Evolutionary conservation across 2,329 filamentous ascomycete genomes (phyloP).

Genomic region (Drechslerella coelobrocha): DNA sequence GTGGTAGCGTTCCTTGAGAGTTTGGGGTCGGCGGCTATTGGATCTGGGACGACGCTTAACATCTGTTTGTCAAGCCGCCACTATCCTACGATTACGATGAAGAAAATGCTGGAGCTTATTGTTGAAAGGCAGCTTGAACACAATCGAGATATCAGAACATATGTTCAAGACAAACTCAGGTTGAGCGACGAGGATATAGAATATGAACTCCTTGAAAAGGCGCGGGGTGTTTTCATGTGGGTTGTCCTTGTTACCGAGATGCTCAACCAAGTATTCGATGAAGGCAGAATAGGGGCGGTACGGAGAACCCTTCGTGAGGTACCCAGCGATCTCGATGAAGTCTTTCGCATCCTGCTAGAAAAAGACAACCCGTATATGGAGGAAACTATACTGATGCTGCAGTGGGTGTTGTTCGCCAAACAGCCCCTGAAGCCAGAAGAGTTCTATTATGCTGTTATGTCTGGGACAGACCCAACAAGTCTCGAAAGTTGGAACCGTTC

Average conservation of each 20-base stretch:
- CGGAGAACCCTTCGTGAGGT: slow-evolving; percentile 19
- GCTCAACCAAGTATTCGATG: slow-evolving; percentile 48
- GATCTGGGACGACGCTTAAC: slow-evolving; percentile 44
- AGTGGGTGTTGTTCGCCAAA: slow-evolving; percentile 44
- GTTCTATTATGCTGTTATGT: slow-evolving; percentile 37
- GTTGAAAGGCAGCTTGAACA: slow-evolving; percentile 56
- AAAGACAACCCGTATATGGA: slow-evolving; percentile 13
- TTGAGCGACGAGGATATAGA: slow-evolving; percentile 3
- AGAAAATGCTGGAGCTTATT: slow-evolving; percentile 51
- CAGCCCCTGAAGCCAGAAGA: slow-evolving; percentile 17
- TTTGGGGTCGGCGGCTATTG: slow-evolving; percentile 51
- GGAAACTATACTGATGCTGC: slow-evolving; percentile 38
- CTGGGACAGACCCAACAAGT: background rate
- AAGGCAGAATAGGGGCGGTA: slow-evolving; percentile 34
- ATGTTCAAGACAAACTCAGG: slow-evolving; percentile 11
- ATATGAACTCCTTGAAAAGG: slow-evolving; percentile 7
- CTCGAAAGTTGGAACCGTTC: background rate
- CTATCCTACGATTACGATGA: slow-evolving; percentile 56
- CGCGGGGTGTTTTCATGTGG: slow-evolving; percentile 39
- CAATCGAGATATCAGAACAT: slow-evolving; percentile 54
- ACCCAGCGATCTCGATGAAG: slow-evolving; percentile 40
- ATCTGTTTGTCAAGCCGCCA: slow-evolving; percentile 57
- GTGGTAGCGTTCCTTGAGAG: slow-evolving; percentile 56
- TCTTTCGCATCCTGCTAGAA: slow-evolving; percentile 29
- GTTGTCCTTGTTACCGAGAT: slow-evolving; percentile 51